Evolutionary conservation across 805 yeast genomes (phyloP), one percentile per base, ranked within the genome.

Genomic region (Zygosaccharomyces lentus): DNA sequence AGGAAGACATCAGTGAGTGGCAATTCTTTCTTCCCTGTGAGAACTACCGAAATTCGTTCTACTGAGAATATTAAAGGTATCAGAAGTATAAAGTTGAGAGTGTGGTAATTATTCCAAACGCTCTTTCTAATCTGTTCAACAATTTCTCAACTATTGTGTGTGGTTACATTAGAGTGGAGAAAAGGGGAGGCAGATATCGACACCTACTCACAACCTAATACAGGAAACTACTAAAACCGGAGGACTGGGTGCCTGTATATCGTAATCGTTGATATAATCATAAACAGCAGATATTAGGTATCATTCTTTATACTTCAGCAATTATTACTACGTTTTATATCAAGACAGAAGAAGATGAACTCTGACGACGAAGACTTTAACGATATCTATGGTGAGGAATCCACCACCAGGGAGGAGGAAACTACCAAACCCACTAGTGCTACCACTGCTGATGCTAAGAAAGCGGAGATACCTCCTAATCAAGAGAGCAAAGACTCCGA

Each of bases 351-450:
- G 48, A 68, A 46, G 44, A 81, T 81, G 85, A 77, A 84, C 49
- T 77, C 84, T 50, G 96, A 88, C 69, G 96, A 89, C 71, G 97
- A 90, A 69, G 96, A 89, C 66, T 90, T 90, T 68, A 95, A 89
- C 69, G 96, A 90, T 66, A 87, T 90, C 69, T 90, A 90, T 69
- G 69, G 69, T 44, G 67, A 66, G 46, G 72, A 57, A 38, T 55
- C 54, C 36, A 52, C 56, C 34, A 50, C 55, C 9, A 46, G 37
- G 21, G 36, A 40, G 6, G 49, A 45, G 13, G 52, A 42, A 37
- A 21, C 55, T n/a, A 34, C 58, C 17, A 41, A 58, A 26, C 44
- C 56, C 15, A 39, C 53, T n/a, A 43, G 50, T 46, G 50, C 53
- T 9, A 41, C 52, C 21, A 45, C 57, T 29, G 52, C 52, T 32